phyloP scores from a whole-genome alignment of 1,284 basidiomycete species.

The Leccinum angustisporum region DNA sequence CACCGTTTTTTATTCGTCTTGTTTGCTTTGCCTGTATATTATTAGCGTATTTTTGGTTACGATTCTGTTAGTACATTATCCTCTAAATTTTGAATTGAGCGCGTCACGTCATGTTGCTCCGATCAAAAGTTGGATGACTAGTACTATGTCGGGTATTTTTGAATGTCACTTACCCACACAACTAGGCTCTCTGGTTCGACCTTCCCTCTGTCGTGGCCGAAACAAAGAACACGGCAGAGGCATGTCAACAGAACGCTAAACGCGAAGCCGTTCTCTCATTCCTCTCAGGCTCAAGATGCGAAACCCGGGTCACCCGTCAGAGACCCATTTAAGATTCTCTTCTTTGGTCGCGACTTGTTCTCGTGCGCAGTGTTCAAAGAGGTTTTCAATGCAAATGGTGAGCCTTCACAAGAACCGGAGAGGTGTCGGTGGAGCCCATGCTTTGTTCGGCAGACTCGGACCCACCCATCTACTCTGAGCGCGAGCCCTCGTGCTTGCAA shows the following conservation, averaged over 20 bases:
- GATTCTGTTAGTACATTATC: neutral
- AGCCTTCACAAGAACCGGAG: slow-evolving; percentile 4
- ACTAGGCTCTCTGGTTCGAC: neutral
- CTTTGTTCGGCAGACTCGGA: neutral
- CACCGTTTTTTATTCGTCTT: slow-evolving; percentile 9
- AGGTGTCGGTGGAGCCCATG: neutral
- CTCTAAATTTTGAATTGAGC: neutral
- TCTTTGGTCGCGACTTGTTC: slow-evolving; percentile 58
- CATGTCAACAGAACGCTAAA: neutral
- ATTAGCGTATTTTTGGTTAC: slow-evolving; percentile 15
- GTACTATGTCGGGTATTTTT: neutral
- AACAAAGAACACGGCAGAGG: neutral
- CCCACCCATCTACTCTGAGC: neutral
- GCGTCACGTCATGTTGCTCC: neutral
- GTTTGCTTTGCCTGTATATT: slow-evolving; percentile 11
- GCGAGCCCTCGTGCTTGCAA: neutral
- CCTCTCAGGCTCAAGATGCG: neutral
- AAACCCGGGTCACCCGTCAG: slow-evolving; percentile 1
- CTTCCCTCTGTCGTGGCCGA: neutral
- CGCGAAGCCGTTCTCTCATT: neutral
- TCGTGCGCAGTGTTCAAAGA: slow-evolving; percentile 49
- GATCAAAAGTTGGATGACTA: neutral
- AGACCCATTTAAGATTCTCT: slow-evolving; percentile 46
- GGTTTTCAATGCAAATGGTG: slow-evolving; percentile 42
- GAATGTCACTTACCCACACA: neutral